Evolutionary conservation across 208 protist genomes (phyloP).

Genomic region (Crithidia expoeki): DNA sequence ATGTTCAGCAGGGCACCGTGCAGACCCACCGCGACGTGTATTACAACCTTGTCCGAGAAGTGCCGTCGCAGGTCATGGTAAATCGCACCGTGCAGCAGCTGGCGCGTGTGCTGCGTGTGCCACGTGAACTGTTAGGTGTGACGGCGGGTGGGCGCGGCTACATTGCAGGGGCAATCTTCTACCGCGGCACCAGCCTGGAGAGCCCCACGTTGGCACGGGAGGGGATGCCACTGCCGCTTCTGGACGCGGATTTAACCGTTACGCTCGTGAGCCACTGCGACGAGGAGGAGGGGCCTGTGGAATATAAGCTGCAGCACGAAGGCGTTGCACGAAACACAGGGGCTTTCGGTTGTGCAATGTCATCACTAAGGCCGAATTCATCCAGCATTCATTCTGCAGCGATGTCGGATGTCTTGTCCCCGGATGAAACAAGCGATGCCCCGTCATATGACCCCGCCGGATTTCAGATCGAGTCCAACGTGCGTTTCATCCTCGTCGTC

Average conservation of each 20-base stretch:
- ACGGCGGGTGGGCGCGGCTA: slow-evolving; percentile 69
- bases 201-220: slow-evolving; percentile 3
- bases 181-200: slow-evolving; percentile 40
- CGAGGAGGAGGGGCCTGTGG: neutral
- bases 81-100: slow-evolving; percentile 57
- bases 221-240: slow-evolving; percentile 33
- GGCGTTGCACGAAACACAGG: no score
- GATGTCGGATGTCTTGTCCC: no score
- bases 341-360: no score
- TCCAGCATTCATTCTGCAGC: no score
- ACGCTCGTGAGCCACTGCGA: neutral
- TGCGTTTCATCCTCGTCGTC: slow-evolving; percentile 78
- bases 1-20: slow-evolving; percentile 44
- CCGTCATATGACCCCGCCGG: neutral
- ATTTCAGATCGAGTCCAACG: slow-evolving; percentile 42
- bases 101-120: slow-evolving; percentile 46
- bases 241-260: slow-evolving; percentile 19
- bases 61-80: slow-evolving; percentile 57
- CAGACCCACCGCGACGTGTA: slow-evolving; percentile 85
- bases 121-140: slow-evolving; percentile 70
- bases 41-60: slow-evolving; percentile 70
- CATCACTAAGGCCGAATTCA: no score
- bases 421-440: no score
- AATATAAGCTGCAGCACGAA: no score
- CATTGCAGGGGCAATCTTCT: slow-evolving; percentile 60